These are phyloP conservation scores for Penicillium bialowiezense DNA, from an alignment of 495 filamentous ascomycete species.

Conservation along the genomic window DNA sequence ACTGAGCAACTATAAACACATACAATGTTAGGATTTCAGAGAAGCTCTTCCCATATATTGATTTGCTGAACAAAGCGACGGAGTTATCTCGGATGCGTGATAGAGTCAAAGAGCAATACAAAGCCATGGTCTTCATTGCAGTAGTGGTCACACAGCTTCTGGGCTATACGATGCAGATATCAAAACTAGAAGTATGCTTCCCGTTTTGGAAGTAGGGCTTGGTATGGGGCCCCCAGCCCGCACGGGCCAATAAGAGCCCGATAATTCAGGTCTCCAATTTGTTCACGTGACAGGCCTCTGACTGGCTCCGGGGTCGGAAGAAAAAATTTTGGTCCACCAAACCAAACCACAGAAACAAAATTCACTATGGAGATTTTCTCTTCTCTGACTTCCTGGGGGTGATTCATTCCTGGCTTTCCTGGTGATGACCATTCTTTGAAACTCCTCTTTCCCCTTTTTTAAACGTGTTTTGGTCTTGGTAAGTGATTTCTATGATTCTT, in stretches of 20 bases:
- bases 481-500: conserved; percentile 5
- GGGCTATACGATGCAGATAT: not conserved
- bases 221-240: not conserved
- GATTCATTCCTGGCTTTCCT: conserved; percentile 5
- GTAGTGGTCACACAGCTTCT: not conserved
- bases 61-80: conserved; percentile 1
- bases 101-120: not conserved
- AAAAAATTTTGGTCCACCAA: conserved; percentile 2
- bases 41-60: not conserved
- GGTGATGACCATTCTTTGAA: conserved; percentile 10
- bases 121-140: not conserved
- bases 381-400: conserved; percentile 5
- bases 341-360: conserved; percentile 5
- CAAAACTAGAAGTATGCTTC: not conserved
- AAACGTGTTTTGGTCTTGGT: conserved; percentile 15
- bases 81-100: too few relatives aligned
- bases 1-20: not conserved
- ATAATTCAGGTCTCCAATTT: not conserved
- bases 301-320: conserved; percentile 1
- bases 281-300: not conserved
- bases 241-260: not conserved
- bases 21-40: not conserved
- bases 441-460: not conserved
- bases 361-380: conserved; percentile 7
- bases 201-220: not conserved